phyloP scores from a whole-genome alignment of 345 rosid genomes.

The Excoecaria cochinchinensis region DNA sequence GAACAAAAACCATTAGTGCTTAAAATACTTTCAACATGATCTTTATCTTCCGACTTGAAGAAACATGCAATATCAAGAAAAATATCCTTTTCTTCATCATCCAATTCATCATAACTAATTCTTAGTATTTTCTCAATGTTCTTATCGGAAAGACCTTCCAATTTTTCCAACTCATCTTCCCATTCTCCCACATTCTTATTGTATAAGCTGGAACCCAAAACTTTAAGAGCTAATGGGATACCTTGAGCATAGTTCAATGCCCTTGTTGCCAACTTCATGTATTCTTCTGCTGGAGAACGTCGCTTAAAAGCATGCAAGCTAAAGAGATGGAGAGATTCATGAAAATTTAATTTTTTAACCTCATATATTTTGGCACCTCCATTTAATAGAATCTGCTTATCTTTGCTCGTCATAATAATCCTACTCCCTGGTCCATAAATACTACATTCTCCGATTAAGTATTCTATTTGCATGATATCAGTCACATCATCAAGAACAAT shows the following conservation, averaged over 20 bases:
- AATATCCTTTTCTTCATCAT: background rate
- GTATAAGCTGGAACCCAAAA: slow-evolving; percentile 5
- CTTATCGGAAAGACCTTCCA: background rate
- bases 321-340: slow-evolving; percentile 3
- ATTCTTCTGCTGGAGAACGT: background rate
- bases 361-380: background rate
- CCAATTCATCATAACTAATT: slow-evolving; percentile 2
- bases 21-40: background rate
- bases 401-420: slow-evolving; percentile 7
- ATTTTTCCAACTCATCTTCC: background rate
- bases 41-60: background rate
- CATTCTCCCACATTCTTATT: background rate
- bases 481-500: slow-evolving; percentile 10
- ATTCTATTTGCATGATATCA: background rate
- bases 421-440: slow-evolving; percentile 10
- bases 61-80: slow-evolving; percentile 12
- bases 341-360: background rate
- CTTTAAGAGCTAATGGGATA: slow-evolving; percentile 15
- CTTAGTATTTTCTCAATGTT: background rate
- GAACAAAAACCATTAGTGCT: background rate
- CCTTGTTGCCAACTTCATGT: background rate
- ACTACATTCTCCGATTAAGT: background rate
- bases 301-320: slow-evolving; percentile 7
- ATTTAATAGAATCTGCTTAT: slow-evolving; percentile 4
- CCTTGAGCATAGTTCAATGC: background rate